phyloP scores from a whole-genome alignment of 495 filamentous ascomycete species.

The Annulohypoxylon moriforme region DNA sequence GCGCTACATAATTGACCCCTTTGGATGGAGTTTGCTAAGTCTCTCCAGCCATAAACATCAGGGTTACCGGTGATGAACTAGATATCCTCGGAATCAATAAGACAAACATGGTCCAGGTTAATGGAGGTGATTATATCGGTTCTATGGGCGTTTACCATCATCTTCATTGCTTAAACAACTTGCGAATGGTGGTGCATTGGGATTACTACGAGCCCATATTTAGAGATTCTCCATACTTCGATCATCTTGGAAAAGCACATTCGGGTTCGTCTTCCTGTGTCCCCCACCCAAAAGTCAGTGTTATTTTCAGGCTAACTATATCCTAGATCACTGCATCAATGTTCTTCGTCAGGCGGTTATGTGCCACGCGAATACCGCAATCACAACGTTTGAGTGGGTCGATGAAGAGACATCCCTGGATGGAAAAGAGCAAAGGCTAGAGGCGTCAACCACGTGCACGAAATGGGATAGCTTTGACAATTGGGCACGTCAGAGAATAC shows the following conservation, averaged over 20 bases:
- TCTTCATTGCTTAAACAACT: constrained; percentile 48
- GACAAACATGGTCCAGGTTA: constrained; percentile 40
- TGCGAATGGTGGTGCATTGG: constrained; percentile 38
- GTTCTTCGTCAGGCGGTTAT: constrained; percentile 44
- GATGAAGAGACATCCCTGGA: constrained; percentile 22
- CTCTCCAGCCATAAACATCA: constrained; percentile 39
- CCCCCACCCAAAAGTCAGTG: not conserved
- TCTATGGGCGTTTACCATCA: constrained; percentile 50
- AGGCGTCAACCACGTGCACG: constrained; percentile 27
- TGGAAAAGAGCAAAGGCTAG: constrained; percentile 28
- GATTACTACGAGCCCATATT: constrained; percentile 34
- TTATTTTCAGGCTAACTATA: not conserved
- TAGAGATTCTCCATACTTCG: constrained; percentile 11
- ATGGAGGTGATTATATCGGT: constrained; percentile 45
- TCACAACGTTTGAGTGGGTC: constrained; percentile 34
- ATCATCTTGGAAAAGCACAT: constrained; percentile 21
- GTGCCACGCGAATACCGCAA: constrained; percentile 47
- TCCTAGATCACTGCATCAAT: constrained; percentile 48
- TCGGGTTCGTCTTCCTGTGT: constrained; percentile 8
- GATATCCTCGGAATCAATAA: constrained; percentile 31
- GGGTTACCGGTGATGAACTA: constrained; percentile 42
- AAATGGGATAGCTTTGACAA: constrained; percentile 34
- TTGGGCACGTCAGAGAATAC: constrained; percentile 37
- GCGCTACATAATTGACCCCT: not conserved
- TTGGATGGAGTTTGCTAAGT: not conserved